phyloP scores from a whole-genome alignment of 192 early-diverging fungal genomes.

The Phlyctochytrium planicorne region DNA sequence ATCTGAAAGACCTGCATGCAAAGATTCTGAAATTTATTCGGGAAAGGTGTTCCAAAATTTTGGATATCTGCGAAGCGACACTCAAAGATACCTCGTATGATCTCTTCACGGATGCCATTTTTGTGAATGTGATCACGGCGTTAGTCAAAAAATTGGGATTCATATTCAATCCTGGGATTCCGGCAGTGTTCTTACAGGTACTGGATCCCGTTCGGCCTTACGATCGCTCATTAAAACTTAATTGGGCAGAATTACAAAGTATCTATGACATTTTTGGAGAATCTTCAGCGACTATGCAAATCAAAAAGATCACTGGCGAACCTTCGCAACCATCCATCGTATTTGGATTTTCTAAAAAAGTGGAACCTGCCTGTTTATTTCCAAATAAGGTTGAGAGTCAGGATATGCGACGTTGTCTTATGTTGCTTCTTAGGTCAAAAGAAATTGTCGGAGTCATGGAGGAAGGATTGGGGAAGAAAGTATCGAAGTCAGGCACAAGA shows the following conservation, averaged over 20 bases:
- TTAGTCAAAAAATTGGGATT: constrained; percentile 48
- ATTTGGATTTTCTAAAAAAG: constrained; percentile 41
- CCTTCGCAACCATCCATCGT: constrained; percentile 27
- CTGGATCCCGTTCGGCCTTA: background rate
- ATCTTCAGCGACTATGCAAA: constrained; percentile 22
- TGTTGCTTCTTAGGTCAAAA: constrained; percentile 24
- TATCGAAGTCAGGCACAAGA: no score
- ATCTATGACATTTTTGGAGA: constrained; percentile 25
- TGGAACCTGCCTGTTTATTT: constrained; percentile 51
- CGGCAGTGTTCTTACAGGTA: constrained; percentile 70
- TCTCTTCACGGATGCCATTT: constrained; percentile 62
- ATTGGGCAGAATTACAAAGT: constrained; percentile 26
- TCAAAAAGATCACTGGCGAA: constrained; percentile 6
- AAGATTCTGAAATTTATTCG: constrained; percentile 54
- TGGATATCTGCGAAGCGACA: constrained; percentile 54
- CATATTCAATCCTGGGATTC: constrained; percentile 65
- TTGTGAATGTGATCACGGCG: constrained; percentile 46
- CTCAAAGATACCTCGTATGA: constrained; percentile 65
- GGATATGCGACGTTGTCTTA: background rate
- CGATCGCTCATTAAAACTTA: background rate
- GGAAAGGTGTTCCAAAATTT: constrained; percentile 45
- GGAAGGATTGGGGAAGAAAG: no score
- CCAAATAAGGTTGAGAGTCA: constrained; percentile 35
- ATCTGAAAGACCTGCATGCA: constrained; percentile 54
- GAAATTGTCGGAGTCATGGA: constrained; percentile 40